Base-by-base conservation (phyloP, 2,329 filamentous ascomycete genomes). In the Penicillium oxalicum region DNA sequence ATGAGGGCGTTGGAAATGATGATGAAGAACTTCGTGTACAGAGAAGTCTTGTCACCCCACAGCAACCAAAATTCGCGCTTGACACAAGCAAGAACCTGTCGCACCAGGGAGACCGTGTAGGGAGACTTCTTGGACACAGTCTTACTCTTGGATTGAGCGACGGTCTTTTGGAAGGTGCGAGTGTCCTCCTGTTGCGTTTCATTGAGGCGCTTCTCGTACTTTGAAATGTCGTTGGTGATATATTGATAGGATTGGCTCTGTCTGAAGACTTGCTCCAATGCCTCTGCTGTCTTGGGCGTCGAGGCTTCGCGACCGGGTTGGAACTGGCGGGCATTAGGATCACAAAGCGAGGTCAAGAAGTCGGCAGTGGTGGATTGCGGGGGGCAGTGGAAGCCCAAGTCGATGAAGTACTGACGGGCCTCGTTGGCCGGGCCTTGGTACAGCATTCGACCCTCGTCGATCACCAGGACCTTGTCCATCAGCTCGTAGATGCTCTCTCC, bases 401-500 rank as follows among this genome's bases (percentile, higher is more conserved):
- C 74, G 50, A 81, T 73, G 61, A 88, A 87, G 65, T 86, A 88
- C 49, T 79, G 71, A 48, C 75, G 78, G 3, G 85, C 84, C 39
- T 79, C 73, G n/a, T 71, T 69, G 3, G 77, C 75, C 2, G 77
- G 80, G 0, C 84, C 84, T 61, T 82, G 81, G 68, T 80, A 88
- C 46, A 87, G 78, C 68, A 83, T 81, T 4, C 82, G 80, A 1
- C 87, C 87, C 43, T 80, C 73, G 55, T 91, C 84, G 45, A 91
- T 87, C 18, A 91, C 80, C 44, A 91, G 67, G 2, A 91, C 87
- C 67, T 91, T 91, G 64, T 93, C 87, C 78, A 91, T 87, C 29
- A 86, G 73, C 53, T 83, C 76, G 60, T 86, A 87, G 51, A 87
- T 85, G 24, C 79, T 79, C 62, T 87, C 82, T 46, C 82, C 81